Percentiles rank a stretch among this genome's conserved stretches.
Evolutionary conservation across 768 basidiomycete species (phyloP).

Genomic region (Russula olivacea): DNA sequence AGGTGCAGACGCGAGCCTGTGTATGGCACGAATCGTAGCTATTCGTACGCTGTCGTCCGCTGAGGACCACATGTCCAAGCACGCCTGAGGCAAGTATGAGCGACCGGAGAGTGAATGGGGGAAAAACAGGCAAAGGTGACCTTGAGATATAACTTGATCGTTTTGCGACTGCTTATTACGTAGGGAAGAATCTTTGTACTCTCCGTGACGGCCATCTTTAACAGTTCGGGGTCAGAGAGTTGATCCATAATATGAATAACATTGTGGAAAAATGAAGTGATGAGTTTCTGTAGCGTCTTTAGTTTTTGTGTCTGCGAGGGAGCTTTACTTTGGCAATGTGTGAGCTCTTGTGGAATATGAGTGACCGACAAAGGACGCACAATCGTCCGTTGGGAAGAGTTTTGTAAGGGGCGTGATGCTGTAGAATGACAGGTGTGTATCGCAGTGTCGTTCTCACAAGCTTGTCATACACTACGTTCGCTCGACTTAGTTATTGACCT

Average conservation of each 20-base stretch:
- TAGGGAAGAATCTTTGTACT: conserved; percentile 89
- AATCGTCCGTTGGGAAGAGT: conserved; percentile 75
- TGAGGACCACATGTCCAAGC: conserved; percentile 78
- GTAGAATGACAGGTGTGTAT: conserved; percentile 86
- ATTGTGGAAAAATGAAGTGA: conserved; percentile 87
- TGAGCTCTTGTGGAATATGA: background rate
- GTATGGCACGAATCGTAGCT: conserved; percentile 77
- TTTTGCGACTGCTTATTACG: conserved; percentile 74
- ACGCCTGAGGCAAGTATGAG: conserved; percentile 45
- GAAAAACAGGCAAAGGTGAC: conserved; percentile 35
- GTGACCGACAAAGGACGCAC: conserved; percentile 41
- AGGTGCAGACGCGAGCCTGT: conserved; percentile 67
- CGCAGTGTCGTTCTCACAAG: conserved; percentile 78
- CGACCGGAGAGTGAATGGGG: background rate
- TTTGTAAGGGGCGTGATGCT: conserved; percentile 86
- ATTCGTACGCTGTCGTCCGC: conserved; percentile 78
- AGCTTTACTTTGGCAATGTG: conserved; percentile 55
- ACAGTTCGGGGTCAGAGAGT: conserved; percentile 57
- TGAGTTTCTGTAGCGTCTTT: conserved; percentile 78
- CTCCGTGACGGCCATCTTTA: conserved; percentile 71
- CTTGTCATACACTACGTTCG: conserved; percentile 83
- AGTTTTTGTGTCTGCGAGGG: conserved; percentile 77
- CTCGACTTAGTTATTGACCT: background rate
- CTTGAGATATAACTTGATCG: conserved; percentile 83
- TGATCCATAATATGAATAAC: conserved; percentile 73